Base-by-base conservation (phyloP, 768 basidiomycete genomes). In the Leccinum disarticulatum region DNA sequence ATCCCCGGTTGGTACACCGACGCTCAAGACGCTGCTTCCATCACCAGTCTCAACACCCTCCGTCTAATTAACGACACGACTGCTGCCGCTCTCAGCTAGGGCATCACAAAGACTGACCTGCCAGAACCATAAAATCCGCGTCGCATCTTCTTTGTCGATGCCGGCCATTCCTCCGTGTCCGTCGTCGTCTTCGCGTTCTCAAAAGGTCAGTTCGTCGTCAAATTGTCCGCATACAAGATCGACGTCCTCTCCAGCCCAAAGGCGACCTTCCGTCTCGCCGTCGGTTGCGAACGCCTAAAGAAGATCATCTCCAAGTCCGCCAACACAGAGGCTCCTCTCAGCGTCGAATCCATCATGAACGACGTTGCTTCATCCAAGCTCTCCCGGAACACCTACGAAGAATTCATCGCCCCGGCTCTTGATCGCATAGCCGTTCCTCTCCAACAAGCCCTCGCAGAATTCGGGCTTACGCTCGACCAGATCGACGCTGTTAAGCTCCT, bases 1-100 rank as follows among this genome's bases (percentile, higher is more conserved):
- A 90, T 98, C 47, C 97, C 97, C 10, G 94, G 92, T 56, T 98
- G 94, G 93, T 99, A 86, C 81, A 93, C 95, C 64, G 96, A 99
- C 69, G 76, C 87, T 55, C 97, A 94, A 58, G 93, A 95, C 68
- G 94, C 97, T 33, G 94, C 94, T 47, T 70, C 84, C 60, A 93
- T 99, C 68, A 93, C 92, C 57, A 87, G 90, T 59, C 84, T 98
- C 63, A 97, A 94, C 76, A 78, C 86, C 63, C 91, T 98, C 61
- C 91, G 95, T 54, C 83, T 99, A 75, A 93, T 98, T 80, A 98
- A 98, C 79, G 96, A 98, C 74, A 88, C 90, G 57, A 98, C 96
- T 63, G 97, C 96, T 55, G 84, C 89, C 58, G 97, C 97, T 43
- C 89, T 99, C 73, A 94, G 93, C 55, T 99, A 95, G 78, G 97